phyloP scores from a whole-genome alignment of 2,329 filamentous ascomycete genomes.

The Penicillium italicum region DNA sequence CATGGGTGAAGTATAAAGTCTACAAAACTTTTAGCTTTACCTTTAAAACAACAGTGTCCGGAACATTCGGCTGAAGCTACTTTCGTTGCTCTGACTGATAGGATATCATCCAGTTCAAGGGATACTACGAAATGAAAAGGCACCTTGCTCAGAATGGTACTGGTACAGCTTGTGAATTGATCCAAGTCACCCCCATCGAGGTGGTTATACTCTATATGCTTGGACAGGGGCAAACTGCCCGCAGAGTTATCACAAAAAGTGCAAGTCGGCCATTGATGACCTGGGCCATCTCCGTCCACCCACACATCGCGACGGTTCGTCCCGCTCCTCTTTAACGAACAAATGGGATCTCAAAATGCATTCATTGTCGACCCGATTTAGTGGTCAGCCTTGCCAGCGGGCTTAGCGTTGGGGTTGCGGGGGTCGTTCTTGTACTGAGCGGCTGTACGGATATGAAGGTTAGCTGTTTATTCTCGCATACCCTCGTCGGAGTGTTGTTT shows the following conservation, averaged over 20 bases:
- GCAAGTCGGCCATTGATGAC: constrained; percentile 21
- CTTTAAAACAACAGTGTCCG: not conserved
- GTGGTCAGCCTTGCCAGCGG: constrained; percentile 31
- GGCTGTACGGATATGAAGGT: constrained; percentile 51
- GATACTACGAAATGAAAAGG: not conserved
- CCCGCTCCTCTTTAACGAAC: constrained; percentile 10
- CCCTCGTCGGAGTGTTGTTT: constrained; percentile 4
- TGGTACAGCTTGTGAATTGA: constrained; percentile 42
- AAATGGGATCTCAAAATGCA: constrained; percentile 17
- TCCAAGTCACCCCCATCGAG: constrained; percentile 31
- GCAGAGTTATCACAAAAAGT: constrained; percentile 24
- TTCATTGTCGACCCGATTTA: constrained; percentile 26
- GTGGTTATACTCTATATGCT: constrained; percentile 38
- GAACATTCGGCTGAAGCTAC: not conserved
- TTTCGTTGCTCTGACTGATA: not conserved
- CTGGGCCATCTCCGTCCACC: constrained; percentile 18
- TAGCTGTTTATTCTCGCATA: constrained; percentile 15
- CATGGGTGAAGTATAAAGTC: not conserved
- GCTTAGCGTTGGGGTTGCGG: constrained; percentile 60
- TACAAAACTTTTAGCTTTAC: not conserved
- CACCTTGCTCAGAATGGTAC: constrained; percentile 17
- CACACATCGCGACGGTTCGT: constrained; percentile 14
- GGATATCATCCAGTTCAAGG: not conserved
- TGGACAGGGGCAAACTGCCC: constrained; percentile 36
- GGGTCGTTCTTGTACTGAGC: constrained; percentile 97